These are phyloP conservation scores for Penicillium simplicissimum DNA, from an alignment of 495 filamentous ascomycete species.

Conservation along the genomic window DNA sequence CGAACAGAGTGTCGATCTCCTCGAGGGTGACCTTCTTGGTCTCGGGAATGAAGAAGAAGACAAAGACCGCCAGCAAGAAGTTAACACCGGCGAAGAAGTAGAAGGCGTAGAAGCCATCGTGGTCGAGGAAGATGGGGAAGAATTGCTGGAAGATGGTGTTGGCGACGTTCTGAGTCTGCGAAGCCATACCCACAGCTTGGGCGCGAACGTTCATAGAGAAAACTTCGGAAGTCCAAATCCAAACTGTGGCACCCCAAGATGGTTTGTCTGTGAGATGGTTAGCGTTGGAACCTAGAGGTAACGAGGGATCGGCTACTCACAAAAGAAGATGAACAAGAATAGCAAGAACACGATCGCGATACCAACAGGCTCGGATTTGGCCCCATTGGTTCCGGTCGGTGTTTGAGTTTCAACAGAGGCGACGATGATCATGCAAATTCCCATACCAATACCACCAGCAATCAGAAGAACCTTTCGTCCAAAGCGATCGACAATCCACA, in stretches of 20 bases:
- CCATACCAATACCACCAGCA: conserved; percentile 70
- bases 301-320: conserved; percentile 28
- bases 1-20: conserved; percentile 64
- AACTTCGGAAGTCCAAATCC: conserved; percentile 68
- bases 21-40: conserved; percentile 68
- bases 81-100: conserved; percentile 57
- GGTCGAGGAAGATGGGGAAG: conserved; percentile 64
- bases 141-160: conserved; percentile 66
- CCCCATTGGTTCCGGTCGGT: conserved; percentile 43
- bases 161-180: conserved; percentile 66
- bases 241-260: conserved; percentile 65
- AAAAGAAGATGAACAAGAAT: conserved; percentile 69
- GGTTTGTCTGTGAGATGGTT: conserved; percentile 53
- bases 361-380: conserved; percentile 57
- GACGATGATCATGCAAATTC: conserved; percentile 65
- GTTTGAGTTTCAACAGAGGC: conserved; percentile 64
- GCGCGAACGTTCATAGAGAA: conserved; percentile 69
- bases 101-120: conserved; percentile 55
- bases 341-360: conserved; percentile 64
- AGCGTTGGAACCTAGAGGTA: conserved; percentile 2
- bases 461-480: conserved; percentile 71
- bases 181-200: conserved; percentile 68
- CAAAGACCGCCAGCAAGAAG: conserved; percentile 63
- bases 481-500: conserved; percentile 67
- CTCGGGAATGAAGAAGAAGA: conserved; percentile 74